phyloP scores from a whole-genome alignment of 2,329 filamentous ascomycete genomes.

The Diaporthe helianthi region DNA sequence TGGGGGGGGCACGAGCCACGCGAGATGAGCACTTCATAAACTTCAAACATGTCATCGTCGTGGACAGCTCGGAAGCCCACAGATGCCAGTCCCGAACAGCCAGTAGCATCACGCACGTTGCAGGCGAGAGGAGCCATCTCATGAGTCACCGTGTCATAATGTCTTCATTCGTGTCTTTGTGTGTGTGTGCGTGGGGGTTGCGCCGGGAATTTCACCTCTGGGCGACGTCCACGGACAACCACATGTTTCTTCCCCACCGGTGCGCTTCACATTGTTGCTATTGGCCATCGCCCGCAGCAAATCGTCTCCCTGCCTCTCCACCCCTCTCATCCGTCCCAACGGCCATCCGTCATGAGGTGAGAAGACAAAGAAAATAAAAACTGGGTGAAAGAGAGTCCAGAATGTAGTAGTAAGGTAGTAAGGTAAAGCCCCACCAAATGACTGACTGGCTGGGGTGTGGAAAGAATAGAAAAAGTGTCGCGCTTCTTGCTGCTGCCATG shows the following conservation, averaged over 20 bases:
- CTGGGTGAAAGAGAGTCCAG: constrained; percentile 18
- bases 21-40: constrained; percentile 20
- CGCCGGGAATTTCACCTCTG: neutral
- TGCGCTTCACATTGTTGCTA: neutral
- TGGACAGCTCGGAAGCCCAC: constrained; percentile 16
- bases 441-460: constrained; percentile 31
- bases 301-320: neutral
- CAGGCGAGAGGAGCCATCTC: neutral
- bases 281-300: neutral
- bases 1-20: neutral
- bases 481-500: constrained; percentile 30
- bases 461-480: constrained; percentile 28
- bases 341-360: constrained; percentile 19
- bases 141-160: constrained; percentile 7
- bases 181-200: neutral
- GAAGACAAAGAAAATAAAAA: constrained; percentile 25
- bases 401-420: constrained; percentile 1
- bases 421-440: constrained; percentile 21
- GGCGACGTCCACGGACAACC: neutral
- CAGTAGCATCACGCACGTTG: neutral
- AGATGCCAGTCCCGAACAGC: neutral
- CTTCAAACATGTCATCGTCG: constrained; percentile 10
- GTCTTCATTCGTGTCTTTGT: constrained; percentile 19
- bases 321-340: neutral
- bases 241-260: neutral